A percentile compares a stretch with the other conserved stretches of the same genome.
Evolutionary conservation across 805 yeast genomes (phyloP).

Genomic region (Candida nitratophila): DNA sequence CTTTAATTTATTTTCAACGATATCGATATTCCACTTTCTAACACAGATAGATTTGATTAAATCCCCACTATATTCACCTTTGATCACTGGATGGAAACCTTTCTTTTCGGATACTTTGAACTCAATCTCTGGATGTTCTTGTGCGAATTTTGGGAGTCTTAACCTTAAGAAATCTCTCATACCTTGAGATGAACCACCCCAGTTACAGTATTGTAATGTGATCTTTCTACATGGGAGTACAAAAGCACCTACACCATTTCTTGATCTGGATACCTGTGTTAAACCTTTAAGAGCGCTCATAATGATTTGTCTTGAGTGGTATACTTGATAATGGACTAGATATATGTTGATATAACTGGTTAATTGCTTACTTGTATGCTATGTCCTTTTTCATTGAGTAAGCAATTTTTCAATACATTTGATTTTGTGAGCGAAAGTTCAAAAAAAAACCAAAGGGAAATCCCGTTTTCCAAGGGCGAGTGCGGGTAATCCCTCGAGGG

Average conservation of each 20-base stretch:
- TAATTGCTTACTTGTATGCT: too few relatives aligned
- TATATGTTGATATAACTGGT: not conserved
- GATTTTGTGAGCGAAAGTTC: too few relatives aligned
- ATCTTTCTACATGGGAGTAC: conserved; percentile 70
- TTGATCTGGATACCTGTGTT: conserved; percentile 49
- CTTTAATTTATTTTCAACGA: conserved; percentile 58
- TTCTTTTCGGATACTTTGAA: conserved; percentile 61
- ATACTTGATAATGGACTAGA: too few relatives aligned
- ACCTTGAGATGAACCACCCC: conserved; percentile 93
- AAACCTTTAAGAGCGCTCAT: conserved; percentile 48
- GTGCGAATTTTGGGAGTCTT: conserved; percentile 50
- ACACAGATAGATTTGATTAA: conserved; percentile 49
- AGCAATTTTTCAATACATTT: too few relatives aligned
- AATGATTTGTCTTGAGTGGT: not conserved
- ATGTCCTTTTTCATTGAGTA: too few relatives aligned
- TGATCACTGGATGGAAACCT: conserved; percentile 74
- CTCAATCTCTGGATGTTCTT: conserved; percentile 55
- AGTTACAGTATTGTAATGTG: conserved; percentile 78
- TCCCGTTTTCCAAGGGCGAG: too few relatives aligned
- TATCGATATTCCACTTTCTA: conserved; percentile 56
- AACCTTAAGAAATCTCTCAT: conserved; percentile 57
- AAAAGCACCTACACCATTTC: conserved; percentile 74
- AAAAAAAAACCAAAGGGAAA: too few relatives aligned
- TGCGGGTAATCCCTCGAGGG: too few relatives aligned
- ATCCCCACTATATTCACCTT: conserved; percentile 46